Percentiles rank a stretch among this genome's conserved stretches.
Evolutionary conservation across 345 rosid species (phyloP).

Genomic region (Populus davidiana): DNA sequence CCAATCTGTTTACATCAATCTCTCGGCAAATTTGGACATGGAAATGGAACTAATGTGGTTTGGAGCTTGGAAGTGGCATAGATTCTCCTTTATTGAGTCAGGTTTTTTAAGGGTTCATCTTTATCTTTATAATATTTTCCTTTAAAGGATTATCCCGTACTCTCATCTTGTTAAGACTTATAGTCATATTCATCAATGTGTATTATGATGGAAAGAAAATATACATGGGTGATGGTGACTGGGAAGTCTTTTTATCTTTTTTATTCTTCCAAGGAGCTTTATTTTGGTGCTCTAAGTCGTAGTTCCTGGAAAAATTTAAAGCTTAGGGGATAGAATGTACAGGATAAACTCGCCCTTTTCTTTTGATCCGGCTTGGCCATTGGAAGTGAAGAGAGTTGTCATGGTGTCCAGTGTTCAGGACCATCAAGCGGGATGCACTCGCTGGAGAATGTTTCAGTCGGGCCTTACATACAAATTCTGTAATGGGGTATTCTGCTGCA

Average conservation of each 20-base stretch:
- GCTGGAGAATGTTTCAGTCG: background rate
- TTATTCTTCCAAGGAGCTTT: conserved; percentile 47
- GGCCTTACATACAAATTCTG: background rate
- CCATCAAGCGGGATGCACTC: background rate
- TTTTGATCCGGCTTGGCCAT: background rate
- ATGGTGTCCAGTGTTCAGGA: background rate
- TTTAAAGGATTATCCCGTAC: background rate
- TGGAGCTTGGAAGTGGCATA: conserved; percentile 3
- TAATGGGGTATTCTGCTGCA: too few species aligned
- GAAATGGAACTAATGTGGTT: background rate
- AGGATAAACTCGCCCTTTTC: conserved; percentile 2
- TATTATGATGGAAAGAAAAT: conserved; percentile 38
- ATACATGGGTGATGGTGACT: conserved; percentile 15
- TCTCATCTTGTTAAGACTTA: conserved; percentile 15
- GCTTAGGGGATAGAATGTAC: conserved; percentile 32
- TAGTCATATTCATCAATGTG: conserved; percentile 35
- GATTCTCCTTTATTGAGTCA: background rate
- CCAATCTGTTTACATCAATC: background rate
- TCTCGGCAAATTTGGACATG: background rate
- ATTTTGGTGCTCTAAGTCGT: conserved; percentile 56
- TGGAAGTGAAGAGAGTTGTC: background rate
- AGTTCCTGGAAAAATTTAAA: conserved; percentile 23
- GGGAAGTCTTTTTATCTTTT: conserved; percentile 34
- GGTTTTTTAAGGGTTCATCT: conserved; percentile 19
- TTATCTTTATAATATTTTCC: conserved; percentile 17